phyloP scores from a whole-genome alignment of 306 rosid genomes.

The Quercus ilex region DNA sequence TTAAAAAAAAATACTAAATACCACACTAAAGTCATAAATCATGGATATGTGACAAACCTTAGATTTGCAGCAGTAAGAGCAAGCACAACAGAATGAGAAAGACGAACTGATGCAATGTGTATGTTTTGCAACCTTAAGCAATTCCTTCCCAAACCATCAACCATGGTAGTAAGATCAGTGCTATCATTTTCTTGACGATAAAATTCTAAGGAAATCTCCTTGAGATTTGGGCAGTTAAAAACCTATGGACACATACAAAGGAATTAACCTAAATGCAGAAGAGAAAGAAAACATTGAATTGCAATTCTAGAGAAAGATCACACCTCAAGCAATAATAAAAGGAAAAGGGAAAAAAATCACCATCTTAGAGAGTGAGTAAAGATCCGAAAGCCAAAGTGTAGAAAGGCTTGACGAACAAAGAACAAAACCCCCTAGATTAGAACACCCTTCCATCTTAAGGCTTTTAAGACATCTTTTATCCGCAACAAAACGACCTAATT shows the following conservation, averaged over 20 bases:
- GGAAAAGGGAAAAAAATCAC: slow-evolving; percentile 37
- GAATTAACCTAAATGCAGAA: not conserved
- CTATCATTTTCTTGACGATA: slow-evolving; percentile 59
- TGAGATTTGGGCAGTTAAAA: slow-evolving; percentile 83
- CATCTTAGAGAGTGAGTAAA: slow-evolving; percentile 78
- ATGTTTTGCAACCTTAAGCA: slow-evolving; percentile 80
- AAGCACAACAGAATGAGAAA: slow-evolving; percentile 83
- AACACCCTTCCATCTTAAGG: slow-evolving; percentile 93
- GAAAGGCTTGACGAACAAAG: slow-evolving; percentile 74
- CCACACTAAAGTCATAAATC: slow-evolving; percentile 1
- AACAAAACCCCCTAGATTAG: slow-evolving; percentile 66
- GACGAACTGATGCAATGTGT: slow-evolving; percentile 81
- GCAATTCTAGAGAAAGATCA: not conserved
- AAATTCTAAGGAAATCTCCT: slow-evolving; percentile 87
- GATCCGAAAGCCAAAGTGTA: slow-evolving; percentile 91
- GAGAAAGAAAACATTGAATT: not conserved
- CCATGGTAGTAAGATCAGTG: slow-evolving; percentile 68
- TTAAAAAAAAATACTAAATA: not conserved
- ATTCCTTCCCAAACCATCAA: slow-evolving; percentile 66
- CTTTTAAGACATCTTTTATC: slow-evolving; percentile 73
- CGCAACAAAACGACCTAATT: slow-evolving; percentile 81
- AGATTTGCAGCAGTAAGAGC: slow-evolving; percentile 84
- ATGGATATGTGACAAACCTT: slow-evolving; percentile 53
- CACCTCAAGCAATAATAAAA: not conserved
- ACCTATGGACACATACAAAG: slow-evolving; percentile 42